These are phyloP conservation scores for Oidium heveae DNA, from an alignment of 2,329 filamentous ascomycete species.

Conservation along the genomic window DNA sequence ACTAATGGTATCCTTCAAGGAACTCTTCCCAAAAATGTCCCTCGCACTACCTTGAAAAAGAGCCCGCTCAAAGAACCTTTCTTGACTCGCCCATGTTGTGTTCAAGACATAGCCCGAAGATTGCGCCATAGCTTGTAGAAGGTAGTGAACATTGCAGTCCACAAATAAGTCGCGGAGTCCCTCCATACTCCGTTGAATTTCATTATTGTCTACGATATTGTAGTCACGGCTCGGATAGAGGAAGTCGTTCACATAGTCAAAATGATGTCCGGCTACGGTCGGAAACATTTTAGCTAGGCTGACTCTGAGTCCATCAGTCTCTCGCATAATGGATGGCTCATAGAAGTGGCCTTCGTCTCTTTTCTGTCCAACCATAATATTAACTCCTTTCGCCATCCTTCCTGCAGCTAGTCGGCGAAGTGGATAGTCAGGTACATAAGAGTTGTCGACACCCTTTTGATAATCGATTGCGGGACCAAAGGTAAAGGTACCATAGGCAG, in stretches of 20 bases:
- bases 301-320: neutral
- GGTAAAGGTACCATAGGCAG: neutral
- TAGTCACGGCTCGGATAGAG: neutral
- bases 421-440: neutral
- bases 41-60: neutral
- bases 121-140: neutral
- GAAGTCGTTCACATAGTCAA: neutral
- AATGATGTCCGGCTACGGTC: neutral
- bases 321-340: neutral
- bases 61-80: neutral
- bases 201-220: neutral
- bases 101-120: neutral
- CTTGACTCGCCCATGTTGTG: neutral
- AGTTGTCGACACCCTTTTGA: slow-evolving; percentile 9
- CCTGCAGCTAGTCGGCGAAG: neutral
- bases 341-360: slow-evolving; percentile 1
- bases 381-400: neutral
- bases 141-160: neutral
- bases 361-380: neutral
- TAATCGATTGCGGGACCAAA: neutral
- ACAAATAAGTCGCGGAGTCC: neutral
- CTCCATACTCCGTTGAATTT: neutral
- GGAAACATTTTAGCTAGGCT: neutral
- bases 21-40: neutral
- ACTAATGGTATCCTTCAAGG: neutral